Conservation (phyloP, 176 grass and related monocot genomes). For the Alloteropsis semialata region DNA sequence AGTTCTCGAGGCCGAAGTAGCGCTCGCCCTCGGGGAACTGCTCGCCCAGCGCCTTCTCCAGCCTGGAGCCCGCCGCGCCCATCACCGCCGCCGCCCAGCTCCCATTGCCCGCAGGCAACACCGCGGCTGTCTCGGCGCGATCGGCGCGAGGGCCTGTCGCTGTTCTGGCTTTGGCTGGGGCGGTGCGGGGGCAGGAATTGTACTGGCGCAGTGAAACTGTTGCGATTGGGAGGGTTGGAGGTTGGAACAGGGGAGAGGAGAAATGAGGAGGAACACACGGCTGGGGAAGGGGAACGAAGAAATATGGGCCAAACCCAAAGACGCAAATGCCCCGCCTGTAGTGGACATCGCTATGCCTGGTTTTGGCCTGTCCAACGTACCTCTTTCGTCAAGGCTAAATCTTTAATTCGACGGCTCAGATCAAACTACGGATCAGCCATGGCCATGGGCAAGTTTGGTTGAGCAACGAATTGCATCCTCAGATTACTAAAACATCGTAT, state of each 20-base stretch:
- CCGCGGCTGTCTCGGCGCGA: background rate
- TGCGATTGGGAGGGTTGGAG: slow-evolving; percentile 22
- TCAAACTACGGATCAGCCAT: background rate
- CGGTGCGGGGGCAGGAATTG: background rate
- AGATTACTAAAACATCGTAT: too few relatives aligned
- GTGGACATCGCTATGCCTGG: slow-evolving; percentile 4
- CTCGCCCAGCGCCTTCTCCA: slow-evolving; percentile 96
- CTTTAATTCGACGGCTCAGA: background rate
- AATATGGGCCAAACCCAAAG: slow-evolving; percentile 9
- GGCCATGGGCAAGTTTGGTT: background rate
- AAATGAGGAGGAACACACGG: background rate
- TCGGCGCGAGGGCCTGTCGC: slow-evolving; percentile 8
- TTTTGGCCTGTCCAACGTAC: background rate
- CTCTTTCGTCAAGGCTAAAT: background rate
- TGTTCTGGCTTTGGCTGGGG: background rate
- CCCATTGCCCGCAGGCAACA: slow-evolving; percentile 26
- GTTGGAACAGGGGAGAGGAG: background rate
- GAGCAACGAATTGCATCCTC: too few relatives aligned
- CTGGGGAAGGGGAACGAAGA: background rate
- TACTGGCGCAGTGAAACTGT: background rate
- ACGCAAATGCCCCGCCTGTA: background rate
- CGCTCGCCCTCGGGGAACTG: slow-evolving; percentile 98
- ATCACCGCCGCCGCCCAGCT: slow-evolving; percentile 63
- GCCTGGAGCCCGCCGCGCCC: slow-evolving; percentile 94
- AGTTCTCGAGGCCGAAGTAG: slow-evolving; percentile 99